Evolutionary conservation across 805 yeast genomes (phyloP).

Genomic region (Metschnikowia rubicola): DNA sequence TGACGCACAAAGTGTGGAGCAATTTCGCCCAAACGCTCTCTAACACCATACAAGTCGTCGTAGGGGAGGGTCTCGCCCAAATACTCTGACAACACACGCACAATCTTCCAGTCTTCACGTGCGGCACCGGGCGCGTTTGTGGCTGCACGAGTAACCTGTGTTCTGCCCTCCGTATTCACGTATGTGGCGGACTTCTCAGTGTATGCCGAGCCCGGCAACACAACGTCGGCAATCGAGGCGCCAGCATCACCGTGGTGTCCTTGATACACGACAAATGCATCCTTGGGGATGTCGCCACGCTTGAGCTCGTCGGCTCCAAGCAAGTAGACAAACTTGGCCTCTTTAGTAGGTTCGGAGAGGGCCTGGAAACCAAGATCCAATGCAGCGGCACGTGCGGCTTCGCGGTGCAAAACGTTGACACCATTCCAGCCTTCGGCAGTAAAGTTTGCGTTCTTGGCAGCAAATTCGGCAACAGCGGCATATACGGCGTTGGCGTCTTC

Average conservation of each 20-base stretch:
- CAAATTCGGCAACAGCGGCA: conserved; percentile 59
- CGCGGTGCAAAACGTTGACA: conserved; percentile 73
- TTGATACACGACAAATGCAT: conserved; percentile 84
- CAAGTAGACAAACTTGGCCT: conserved; percentile 72
- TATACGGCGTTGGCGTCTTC: conserved; percentile 60
- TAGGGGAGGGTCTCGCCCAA: conserved; percentile 69
- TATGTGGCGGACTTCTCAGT: conserved; percentile 83
- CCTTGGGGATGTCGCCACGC: conserved; percentile 68
- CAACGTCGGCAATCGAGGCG: conserved; percentile 83
- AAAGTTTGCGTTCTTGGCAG: conserved; percentile 52
- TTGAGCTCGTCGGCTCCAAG: conserved; percentile 81
- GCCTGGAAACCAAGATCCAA: conserved; percentile 76
- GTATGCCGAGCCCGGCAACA: conserved; percentile 84
- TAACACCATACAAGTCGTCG: conserved; percentile 65
- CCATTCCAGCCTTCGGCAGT: conserved; percentile 79
- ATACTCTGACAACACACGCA: conserved; percentile 80
- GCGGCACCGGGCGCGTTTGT: conserved; percentile 85
- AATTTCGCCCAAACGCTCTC: conserved; percentile 66
- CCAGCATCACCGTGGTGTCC: conserved; percentile 92
- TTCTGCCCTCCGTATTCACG: conserved; percentile 88
- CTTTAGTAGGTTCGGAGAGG: conserved; percentile 33
- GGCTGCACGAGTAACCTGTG: conserved; percentile 82
- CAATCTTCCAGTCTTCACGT: conserved; percentile 87
- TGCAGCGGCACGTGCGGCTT: conserved; percentile 86
- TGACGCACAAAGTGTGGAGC: conserved; percentile 80